Evolutionary conservation across 805 yeast species (phyloP), one percentile per base, ranked within the genome.

Genomic region (Geotrichum ghanense): DNA sequence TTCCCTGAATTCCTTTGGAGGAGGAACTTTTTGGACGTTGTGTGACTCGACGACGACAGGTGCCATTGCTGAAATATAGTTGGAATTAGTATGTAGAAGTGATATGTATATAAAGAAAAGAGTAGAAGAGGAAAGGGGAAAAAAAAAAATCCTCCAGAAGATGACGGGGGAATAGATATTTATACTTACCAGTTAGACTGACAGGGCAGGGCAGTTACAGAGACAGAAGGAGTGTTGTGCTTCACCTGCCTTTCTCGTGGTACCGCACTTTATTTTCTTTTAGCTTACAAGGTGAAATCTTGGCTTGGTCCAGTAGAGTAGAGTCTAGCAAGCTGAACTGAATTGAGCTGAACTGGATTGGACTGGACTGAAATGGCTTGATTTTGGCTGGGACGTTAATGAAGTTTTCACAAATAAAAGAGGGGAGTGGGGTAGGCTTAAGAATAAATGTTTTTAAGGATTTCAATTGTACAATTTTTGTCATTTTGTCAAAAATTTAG

Each of bases 21-120:
- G 60, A 34, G 51, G 55, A 39, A 49, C 45, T 14, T 46, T 31
- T 16, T 47, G 48, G 21, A 51, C 49, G 20, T 45, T 46, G 45
- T 53, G 55, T 31, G 56, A 45, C 41, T 53, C 57, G n/a, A 44
- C 46, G n/a, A 53, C 56, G 12, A 51, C 54, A 83, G 80, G 78
- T 7, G 42, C 25, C 42, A 39, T 39, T 16, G n/a, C n/a, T n/a
- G n/a, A n/a, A n/a, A n/a, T n/a, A n/a, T n/a, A n/a, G n/a, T 35
- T 16, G 10, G 17, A 16, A 10, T 35, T 9, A 20, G 22, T 35
- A 35, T 7, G 14, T 35, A 35, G 6, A 35, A 24, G 27, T 24
- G 27, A 12, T 24, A 24, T 24, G 12, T 7, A 7, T 24, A 24
- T 7, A 7, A 24, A 24, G 27, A 12, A 24, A 24, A 24, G 27